Base-by-base conservation (phyloP, 1,139 yeast species). In the Candida sanyaensis region DNA sequence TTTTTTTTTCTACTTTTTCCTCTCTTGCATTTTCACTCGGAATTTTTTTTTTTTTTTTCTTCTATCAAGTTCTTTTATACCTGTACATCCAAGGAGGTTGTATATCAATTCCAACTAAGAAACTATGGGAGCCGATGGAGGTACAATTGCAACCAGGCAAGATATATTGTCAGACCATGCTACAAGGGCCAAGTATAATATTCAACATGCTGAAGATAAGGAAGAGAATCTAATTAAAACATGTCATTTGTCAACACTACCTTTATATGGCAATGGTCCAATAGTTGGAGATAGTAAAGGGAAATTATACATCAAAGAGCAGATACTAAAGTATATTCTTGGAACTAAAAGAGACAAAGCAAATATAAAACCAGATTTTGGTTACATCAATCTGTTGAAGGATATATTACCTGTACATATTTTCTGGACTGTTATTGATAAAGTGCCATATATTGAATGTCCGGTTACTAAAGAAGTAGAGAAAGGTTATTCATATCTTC, bases 201-300 rank as follows among this genome's bases (percentile, higher is more conserved):
- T 26, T 6, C 59, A 63, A 48, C 55, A 36, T 73, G 17, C 31
- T 3, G 84, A 80, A 60, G 71, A 45, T 38, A 51, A 50, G 23
- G 51, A 49, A 21, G 46, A 45, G 13, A 45, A 55, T 3, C 42
- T 50, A 17, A 48, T 53, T 11, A 51, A 55, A 5, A 43, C 28
- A 27, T 74, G 79, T 52, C 59, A 62, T 12, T 43, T 71, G 21
- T 61, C 74, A 2, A 60, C 67, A 7, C 57, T 66, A 11, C 64
- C 71, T 1, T 54, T 74, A 7, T 43, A 55, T 42, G 50, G 50
- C 11, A 49, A 48, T 9, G 52, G 49, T 7, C 88, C 66, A 4
- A 69, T 89, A 3, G 88, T 86, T 6, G 80, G 91, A 29, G 97
- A 90, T 65, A 86, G 75, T 60, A 69, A 69, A 50, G 97, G 97